These are phyloP conservation scores for Tardiomyces blankii DNA, from an alignment of 1,139 yeast species.

Conservation along the genomic window DNA sequence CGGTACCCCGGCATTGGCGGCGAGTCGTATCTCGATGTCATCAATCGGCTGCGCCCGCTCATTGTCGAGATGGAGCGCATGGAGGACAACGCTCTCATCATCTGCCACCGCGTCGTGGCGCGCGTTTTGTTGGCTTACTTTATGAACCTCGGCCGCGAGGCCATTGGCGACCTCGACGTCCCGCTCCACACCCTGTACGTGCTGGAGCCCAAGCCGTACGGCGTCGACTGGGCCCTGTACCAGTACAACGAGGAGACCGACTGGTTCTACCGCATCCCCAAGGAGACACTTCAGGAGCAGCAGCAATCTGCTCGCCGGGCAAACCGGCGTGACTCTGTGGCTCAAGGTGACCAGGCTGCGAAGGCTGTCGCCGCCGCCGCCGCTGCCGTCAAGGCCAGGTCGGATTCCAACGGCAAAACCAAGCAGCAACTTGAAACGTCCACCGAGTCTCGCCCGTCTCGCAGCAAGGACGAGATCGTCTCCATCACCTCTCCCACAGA, in stretches of 20 bases:
- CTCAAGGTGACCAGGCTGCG: too few species aligned
- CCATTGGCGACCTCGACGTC: conserved; percentile 83
- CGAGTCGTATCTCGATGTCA: conserved; percentile 86
- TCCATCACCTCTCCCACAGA: conserved; percentile 2
- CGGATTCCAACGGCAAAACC: neutral
- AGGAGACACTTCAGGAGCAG: conserved; percentile 18
- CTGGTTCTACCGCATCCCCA: conserved; percentile 61
- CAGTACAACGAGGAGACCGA: conserved; percentile 73
- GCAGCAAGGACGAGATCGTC: conserved; percentile 9
- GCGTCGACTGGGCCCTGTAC: conserved; percentile 83
- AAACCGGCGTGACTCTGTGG: neutral
- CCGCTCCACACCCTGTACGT: conserved; percentile 87
- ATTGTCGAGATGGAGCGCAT: conserved; percentile 90
- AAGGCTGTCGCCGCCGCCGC: too few species aligned
- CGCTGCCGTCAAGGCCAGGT: neutral
- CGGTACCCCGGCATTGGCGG: conserved; percentile 98
- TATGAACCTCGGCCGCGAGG: conserved; percentile 69
- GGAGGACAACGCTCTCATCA: conserved; percentile 70
- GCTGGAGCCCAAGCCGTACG: conserved; percentile 88
- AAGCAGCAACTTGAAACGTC: neutral
- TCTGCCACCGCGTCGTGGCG: conserved; percentile 86
- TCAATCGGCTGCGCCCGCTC: conserved; percentile 78
- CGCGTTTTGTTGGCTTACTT: conserved; percentile 82
- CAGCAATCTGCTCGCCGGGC: conserved; percentile 5
- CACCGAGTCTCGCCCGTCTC: neutral